phyloP scores from a whole-genome alignment of 164 flowering plant genomes.

The Malania oleifera region DNA sequence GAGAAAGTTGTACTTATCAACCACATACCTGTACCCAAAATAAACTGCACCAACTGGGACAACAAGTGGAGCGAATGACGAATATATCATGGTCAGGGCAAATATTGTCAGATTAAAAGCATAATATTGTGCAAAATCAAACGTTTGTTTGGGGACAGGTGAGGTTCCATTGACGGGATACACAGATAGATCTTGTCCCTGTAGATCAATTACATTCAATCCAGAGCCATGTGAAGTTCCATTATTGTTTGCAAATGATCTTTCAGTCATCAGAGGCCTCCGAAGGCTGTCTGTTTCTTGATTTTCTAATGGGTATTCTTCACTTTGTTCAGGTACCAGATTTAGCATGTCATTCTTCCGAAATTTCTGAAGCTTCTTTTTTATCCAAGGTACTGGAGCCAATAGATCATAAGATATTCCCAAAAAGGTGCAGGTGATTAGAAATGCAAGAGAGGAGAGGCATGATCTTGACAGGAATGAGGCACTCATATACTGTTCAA shows the following conservation, averaged over 20 bases:
- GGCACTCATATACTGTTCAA: conserved; percentile 92
- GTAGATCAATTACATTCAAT: conserved; percentile 37
- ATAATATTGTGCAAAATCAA: conserved; percentile 97
- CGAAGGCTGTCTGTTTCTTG: conserved; percentile 46
- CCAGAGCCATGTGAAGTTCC: conserved; percentile 22
- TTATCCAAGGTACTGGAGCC: conserved; percentile 99
- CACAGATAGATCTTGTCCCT: conserved; percentile 68
- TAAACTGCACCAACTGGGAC: conserved; percentile 95
- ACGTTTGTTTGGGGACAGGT: conserved; percentile 81
- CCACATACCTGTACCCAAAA: conserved; percentile 92
- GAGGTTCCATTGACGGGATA: conserved; percentile 83
- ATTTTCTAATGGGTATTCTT: conserved; percentile 63
- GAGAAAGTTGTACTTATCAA: conserved; percentile 95
- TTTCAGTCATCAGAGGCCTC: conserved; percentile 64
- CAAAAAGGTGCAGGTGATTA: conserved; percentile 87
- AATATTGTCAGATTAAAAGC: conserved; percentile 96
- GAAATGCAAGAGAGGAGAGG: conserved; percentile 90
- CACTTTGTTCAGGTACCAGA: conserved; percentile 91
- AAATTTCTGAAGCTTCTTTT: conserved; percentile 72
- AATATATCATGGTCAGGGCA: conserved; percentile 89
- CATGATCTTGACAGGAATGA: conserved; percentile 91
- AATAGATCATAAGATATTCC: conserved; percentile 92
- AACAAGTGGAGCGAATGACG: conserved; percentile 83
- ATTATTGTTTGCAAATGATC: conserved; percentile 26
- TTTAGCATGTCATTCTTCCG: conserved; percentile 96